A percentile compares a stretch with the other conserved stretches of the same genome.
phyloP scores from a whole-genome alignment of 306 rosid genomes.

The Rosa chinensis region DNA sequence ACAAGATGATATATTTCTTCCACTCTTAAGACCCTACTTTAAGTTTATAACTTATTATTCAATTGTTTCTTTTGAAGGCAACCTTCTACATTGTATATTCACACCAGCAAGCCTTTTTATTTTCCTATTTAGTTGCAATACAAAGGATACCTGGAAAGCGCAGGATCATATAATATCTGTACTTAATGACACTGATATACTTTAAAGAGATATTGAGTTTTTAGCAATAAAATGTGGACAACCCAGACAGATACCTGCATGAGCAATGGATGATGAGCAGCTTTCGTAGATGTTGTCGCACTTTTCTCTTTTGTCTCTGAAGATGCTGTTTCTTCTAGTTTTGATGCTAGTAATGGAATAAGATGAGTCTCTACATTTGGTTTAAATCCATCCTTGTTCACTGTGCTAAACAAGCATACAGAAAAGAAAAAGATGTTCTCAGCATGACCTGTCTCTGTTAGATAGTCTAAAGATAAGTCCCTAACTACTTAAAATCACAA shows the following conservation, averaged over 20 bases:
- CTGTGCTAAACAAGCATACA: conserved; percentile 67
- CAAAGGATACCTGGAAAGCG: not conserved
- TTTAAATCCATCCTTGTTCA: conserved; percentile 93
- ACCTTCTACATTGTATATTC: not conserved
- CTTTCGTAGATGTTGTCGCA: conserved; percentile 46
- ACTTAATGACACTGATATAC: not conserved
- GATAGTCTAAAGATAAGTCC: not conserved
- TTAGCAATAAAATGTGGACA: conserved; percentile 6
- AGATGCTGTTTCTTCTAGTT: conserved; percentile 55
- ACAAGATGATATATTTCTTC: not conserved
- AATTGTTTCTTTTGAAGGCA: not conserved
- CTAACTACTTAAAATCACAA: not conserved
- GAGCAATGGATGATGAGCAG: conserved; percentile 68
- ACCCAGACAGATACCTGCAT: conserved; percentile 53
- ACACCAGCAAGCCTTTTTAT: not conserved
- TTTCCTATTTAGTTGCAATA: not conserved
- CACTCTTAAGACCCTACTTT: no score
- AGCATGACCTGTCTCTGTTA: not conserved
- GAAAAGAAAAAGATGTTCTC: conserved; percentile 18
- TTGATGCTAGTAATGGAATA: conserved; percentile 78
- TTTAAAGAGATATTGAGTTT: not conserved
- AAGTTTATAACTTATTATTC: not conserved
- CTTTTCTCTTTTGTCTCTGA: conserved; percentile 59
- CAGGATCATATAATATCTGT: not conserved
- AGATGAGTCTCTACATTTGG: conserved; percentile 92